These are phyloP conservation scores for Geranium incanum DNA, from an alignment of 441 rosid genomes.

Conservation along the genomic window DNA sequence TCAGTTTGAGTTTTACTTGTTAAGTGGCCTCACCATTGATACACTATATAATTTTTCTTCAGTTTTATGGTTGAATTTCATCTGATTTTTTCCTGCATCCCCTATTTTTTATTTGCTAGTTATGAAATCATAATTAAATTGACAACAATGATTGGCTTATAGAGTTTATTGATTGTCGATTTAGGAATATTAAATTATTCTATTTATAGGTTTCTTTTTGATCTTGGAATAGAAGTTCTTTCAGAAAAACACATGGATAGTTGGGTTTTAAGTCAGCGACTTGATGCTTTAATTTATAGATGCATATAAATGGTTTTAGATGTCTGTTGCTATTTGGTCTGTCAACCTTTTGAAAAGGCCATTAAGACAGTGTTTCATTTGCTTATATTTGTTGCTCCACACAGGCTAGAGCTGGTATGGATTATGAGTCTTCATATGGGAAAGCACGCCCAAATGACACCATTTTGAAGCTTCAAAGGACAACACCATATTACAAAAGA, in stretches of 20 bases:
- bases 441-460: conserved; percentile 73
- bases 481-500: conserved; percentile 81
- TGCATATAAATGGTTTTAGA: neutral
- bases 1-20: neutral
- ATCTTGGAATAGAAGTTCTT: neutral
- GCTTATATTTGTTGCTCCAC: conserved; percentile 6
- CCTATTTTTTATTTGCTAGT: neutral
- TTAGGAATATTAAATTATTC: neutral
- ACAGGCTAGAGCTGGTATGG: conserved; percentile 92
- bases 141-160: neutral
- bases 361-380: neutral
- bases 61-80: neutral
- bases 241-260: neutral
- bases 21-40: neutral
- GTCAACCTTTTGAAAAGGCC: neutral
- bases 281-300: neutral
- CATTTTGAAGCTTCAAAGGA: conserved; percentile 79
- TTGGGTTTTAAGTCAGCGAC: neutral
- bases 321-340: neutral
- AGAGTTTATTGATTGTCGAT: neutral
- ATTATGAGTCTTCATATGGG: conserved; percentile 85
- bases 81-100: neutral
- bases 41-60: neutral
- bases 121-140: neutral
- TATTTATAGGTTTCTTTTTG: too few relatives aligned